Evolutionary conservation across 805 yeast species (phyloP).

Genomic region (Metschnikowia baotianmanensis): DNA sequence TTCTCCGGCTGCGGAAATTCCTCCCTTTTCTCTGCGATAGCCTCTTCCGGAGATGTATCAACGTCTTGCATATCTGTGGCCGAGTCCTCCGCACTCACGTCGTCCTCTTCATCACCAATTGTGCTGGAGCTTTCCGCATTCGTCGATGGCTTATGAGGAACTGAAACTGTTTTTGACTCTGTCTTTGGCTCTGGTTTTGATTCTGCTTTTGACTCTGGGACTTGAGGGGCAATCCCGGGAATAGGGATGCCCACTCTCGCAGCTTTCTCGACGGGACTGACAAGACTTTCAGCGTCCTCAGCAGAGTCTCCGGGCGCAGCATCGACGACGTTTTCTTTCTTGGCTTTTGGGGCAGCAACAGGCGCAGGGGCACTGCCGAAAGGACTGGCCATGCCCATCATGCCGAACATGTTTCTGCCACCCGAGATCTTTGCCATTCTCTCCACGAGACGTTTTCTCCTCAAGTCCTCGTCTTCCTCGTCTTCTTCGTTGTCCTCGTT

Average conservation of each 20-base stretch:
- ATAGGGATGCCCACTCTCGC: slow-evolving; percentile 9
- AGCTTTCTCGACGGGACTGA: slow-evolving; percentile 3
- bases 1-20: background rate
- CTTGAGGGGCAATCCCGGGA: slow-evolving; percentile 11
- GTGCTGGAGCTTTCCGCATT: background rate
- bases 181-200: too few relatives aligned
- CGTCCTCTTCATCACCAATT: slow-evolving; percentile 22
- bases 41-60: background rate
- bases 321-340: slow-evolving; percentile 13
- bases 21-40: background rate
- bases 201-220: background rate
- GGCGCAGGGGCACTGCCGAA: slow-evolving; percentile 28
- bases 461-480: slow-evolving; percentile 62
- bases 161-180: too few relatives aligned
- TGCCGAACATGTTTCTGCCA: slow-evolving; percentile 75
- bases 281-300: background rate
- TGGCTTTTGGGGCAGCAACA: slow-evolving; percentile 29
- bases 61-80: slow-evolving; percentile 4
- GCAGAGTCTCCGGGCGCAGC: slow-evolving; percentile 9
- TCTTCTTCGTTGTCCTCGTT: slow-evolving; percentile 46
- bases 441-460: slow-evolving; percentile 75
- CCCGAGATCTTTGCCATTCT: slow-evolving; percentile 97
- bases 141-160: too few relatives aligned
- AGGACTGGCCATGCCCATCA: slow-evolving; percentile 54
- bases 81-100: slow-evolving; percentile 14